A percentile compares a stretch with the other conserved stretches of the same genome.
phyloP scores from a whole-genome alignment of 2,329 filamentous ascomycete genomes.

The Monosporascus sp. region DNA sequence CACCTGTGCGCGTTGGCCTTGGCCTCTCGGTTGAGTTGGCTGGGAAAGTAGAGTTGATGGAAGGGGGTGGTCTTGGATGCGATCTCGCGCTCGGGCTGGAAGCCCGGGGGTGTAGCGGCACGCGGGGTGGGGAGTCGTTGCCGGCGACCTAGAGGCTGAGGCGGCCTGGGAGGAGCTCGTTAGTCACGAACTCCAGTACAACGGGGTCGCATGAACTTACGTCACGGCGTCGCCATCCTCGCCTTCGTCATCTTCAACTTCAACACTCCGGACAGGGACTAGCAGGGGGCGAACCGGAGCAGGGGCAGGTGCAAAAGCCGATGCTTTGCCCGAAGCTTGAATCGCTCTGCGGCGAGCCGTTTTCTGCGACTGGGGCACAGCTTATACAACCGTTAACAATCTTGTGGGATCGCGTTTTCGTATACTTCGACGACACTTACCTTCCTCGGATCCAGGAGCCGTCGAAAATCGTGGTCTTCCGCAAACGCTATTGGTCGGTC shows the following conservation, averaged over 20 bases:
- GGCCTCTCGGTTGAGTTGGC: background rate
- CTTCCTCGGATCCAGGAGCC: background rate
- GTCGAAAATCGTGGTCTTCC: background rate
- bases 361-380: background rate
- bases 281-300: background rate
- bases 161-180: background rate
- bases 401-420: too few species aligned
- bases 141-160: background rate
- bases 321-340: background rate
- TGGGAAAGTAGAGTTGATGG: conserved; percentile 8
- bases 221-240: too few species aligned
- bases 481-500: background rate
- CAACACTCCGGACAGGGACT: too few species aligned
- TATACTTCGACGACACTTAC: background rate
- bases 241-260: too few species aligned
- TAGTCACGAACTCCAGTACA: too few species aligned
- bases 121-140: background rate
- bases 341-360: background rate
- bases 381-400: background rate
- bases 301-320: background rate
- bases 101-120: background rate
- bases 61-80: conserved; percentile 1
- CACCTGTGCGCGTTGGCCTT: conserved; percentile 4
- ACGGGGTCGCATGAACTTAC: too few species aligned
- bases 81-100: background rate